Conservation (phyloP, 345 rosid genomes). For the Passiflora organensis region DNA sequence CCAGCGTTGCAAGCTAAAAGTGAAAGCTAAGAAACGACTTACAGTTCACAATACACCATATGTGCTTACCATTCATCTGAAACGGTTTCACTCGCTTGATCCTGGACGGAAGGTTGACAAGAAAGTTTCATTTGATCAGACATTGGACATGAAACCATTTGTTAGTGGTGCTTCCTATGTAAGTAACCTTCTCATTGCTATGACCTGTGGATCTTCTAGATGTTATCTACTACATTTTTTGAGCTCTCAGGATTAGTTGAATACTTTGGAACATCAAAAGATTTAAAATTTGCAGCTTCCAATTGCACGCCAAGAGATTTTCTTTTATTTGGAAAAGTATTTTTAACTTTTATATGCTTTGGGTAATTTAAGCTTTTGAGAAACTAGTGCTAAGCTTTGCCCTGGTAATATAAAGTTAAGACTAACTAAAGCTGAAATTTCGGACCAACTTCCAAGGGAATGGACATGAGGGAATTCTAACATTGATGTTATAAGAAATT, state of each 20-base stretch:
- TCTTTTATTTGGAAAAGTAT: not conserved
- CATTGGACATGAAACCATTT: constrained; percentile 78
- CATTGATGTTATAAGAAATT: no score
- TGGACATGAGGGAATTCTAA: no score
- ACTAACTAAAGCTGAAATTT: no score
- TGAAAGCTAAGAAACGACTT: constrained; percentile 76
- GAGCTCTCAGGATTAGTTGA: not conserved
- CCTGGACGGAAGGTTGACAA: constrained; percentile 69
- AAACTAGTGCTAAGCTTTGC: no score
- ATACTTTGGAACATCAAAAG: no score
- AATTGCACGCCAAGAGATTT: not conserved
- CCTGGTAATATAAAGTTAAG: no score
- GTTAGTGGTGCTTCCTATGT: constrained; percentile 72
- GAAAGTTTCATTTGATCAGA: constrained; percentile 56
- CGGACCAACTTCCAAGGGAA: no score
- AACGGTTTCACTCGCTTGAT: constrained; percentile 78
- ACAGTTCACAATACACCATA: constrained; percentile 80
- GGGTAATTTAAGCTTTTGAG: not conserved
- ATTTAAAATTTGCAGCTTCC: not conserved
- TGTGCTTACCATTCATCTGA: constrained; percentile 80
- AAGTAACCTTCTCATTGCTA: constrained; percentile 33
- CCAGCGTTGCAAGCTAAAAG: constrained; percentile 83
- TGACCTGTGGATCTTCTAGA: no score
- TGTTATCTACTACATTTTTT: not conserved
- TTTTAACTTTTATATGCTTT: not conserved